phyloP scores from a whole-genome alignment of 2,329 filamentous ascomycete genomes.

The Calonectria montana region DNA sequence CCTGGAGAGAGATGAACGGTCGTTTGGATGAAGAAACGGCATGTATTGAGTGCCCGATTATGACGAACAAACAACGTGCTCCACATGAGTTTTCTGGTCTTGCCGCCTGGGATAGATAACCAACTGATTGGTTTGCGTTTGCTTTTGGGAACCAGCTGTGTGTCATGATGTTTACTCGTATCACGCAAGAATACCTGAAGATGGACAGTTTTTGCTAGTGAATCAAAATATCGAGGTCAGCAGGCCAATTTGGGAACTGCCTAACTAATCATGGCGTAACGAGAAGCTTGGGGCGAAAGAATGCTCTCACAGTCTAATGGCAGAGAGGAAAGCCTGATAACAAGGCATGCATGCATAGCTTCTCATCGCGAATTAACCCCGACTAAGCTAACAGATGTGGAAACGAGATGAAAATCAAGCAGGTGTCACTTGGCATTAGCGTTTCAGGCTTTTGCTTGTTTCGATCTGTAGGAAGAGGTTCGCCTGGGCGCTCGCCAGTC shows the following conservation, averaged over 20 bases:
- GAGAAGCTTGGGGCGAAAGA: background rate
- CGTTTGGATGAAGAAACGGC: background rate
- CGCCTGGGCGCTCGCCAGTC: background rate
- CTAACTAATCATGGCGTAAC: background rate
- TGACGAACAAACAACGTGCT: conserved; percentile 22
- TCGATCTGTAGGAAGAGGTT: background rate
- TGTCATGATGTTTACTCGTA: background rate
- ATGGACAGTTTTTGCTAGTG: background rate
- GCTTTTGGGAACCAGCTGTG: background rate
- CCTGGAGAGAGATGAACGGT: background rate
- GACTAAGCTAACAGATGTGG: background rate
- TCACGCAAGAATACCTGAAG: too few relatives aligned
- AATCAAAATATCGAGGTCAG: background rate
- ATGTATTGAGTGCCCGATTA: conserved; percentile 9
- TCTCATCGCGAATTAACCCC: background rate
- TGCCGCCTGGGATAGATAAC: too few relatives aligned
- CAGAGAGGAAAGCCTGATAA: background rate
- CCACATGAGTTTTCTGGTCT: background rate
- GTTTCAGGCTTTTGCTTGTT: background rate
- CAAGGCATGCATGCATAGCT: background rate
- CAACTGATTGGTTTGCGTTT: background rate
- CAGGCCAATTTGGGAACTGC: background rate
- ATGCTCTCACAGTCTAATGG: background rate
- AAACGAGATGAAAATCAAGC: background rate
- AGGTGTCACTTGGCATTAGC: background rate